These are phyloP conservation scores for Psilocybe sp. DNA, from an alignment of 768 basidiomycete genomes.

Conservation along the genomic window DNA sequence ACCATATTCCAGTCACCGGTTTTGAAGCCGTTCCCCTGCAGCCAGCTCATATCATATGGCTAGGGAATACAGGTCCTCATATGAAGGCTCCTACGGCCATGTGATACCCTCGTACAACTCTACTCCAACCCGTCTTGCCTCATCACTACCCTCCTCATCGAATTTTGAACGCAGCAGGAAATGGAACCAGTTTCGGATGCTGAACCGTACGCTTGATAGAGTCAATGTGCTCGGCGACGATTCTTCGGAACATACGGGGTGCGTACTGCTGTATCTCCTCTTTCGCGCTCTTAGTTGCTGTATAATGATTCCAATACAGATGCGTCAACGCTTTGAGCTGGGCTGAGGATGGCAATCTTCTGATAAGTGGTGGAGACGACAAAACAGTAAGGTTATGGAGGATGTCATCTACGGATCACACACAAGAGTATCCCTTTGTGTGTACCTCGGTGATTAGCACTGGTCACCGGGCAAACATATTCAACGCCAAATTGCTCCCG, in stretches of 20 bases:
- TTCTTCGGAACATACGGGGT: conserved; percentile 65
- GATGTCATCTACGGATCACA: conserved; percentile 45
- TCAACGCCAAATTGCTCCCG: conserved; percentile 79
- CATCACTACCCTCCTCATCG: conserved; percentile 15
- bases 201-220: conserved; percentile 48
- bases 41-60: too few relatives aligned
- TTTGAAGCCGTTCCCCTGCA: too few relatives aligned
- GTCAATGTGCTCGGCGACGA: conserved; percentile 69
- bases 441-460: conserved; percentile 72
- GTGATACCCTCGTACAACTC: not conserved
- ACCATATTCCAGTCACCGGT: too few relatives aligned
- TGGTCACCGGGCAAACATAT: conserved; percentile 82
- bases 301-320: conserved; percentile 27
- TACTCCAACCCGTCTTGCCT: conserved; percentile 5
- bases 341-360: conserved; percentile 61
- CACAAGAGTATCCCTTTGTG: conserved; percentile 57
- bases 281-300: not conserved
- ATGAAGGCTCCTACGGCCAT: not conserved
- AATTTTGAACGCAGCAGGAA: conserved; percentile 24
- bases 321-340: conserved; percentile 80
- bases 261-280: conserved; percentile 8
- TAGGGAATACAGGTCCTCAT: not conserved
- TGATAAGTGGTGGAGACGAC: conserved; percentile 75
- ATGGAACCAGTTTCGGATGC: conserved; percentile 19
- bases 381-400: conserved; percentile 79